These are phyloP conservation scores for Mycena rebaudengoi DNA, from an alignment of 768 basidiomycete species.

Conservation along the genomic window DNA sequence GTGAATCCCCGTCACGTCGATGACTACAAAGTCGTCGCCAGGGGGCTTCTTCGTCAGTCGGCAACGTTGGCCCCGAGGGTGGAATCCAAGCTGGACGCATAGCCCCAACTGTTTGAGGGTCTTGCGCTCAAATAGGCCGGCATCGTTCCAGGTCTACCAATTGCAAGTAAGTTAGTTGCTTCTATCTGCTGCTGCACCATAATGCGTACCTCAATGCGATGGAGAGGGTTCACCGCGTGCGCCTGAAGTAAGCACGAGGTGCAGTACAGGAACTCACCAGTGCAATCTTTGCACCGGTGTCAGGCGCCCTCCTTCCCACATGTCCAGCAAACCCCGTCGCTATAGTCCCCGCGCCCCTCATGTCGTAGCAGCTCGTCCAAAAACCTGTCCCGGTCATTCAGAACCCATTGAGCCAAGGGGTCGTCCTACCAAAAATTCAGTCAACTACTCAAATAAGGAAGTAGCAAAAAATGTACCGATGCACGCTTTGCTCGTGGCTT, in stretches of 20 bases:
- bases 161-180: background rate
- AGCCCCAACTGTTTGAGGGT: background rate
- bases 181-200: background rate
- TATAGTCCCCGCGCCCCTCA: slow-evolving; percentile 1
- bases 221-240: slow-evolving; percentile 22
- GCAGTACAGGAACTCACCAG: slow-evolving; percentile 2
- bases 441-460: too few species aligned
- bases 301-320: too few species aligned
- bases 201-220: slow-evolving; percentile 22
- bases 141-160: background rate
- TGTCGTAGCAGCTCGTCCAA: background rate
- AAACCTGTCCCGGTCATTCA: background rate
- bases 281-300: slow-evolving; percentile 28
- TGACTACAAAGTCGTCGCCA: background rate
- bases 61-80: background rate
- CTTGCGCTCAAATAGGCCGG: background rate
- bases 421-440: background rate
- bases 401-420: background rate
- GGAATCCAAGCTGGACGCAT: background rate
- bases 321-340: background rate
- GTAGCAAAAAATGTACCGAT: background rate
- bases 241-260: slow-evolving; percentile 12
- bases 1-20: background rate
- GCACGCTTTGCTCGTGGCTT: background rate
- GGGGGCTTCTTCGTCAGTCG: background rate